Evolutionary conservation across 208 protist genomes (phyloP).

Genomic region (Trypanosoma avium): DNA sequence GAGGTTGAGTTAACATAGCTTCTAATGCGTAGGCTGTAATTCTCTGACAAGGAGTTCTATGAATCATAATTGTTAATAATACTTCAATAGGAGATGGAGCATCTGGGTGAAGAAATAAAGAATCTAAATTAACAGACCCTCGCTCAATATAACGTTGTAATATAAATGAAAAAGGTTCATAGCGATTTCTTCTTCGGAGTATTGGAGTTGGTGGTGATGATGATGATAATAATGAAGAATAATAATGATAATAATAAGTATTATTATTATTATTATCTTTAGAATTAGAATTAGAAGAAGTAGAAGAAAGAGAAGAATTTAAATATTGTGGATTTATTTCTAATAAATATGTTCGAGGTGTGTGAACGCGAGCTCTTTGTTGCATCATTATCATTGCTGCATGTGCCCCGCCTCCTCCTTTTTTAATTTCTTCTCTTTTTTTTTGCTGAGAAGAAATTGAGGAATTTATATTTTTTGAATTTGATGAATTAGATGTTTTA

Average conservation of each 20-base stretch:
- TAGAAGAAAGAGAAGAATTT: too few species aligned
- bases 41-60: constrained; percentile 46
- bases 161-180: constrained; percentile 58
- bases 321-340: too few species aligned
- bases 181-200: constrained; percentile 31
- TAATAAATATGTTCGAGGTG: constrained; percentile 4
- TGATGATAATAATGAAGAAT: not conserved
- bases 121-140: constrained; percentile 33
- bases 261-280: too few species aligned
- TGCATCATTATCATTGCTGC: constrained; percentile 16
- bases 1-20: constrained; percentile 24
- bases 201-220: not conserved
- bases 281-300: too few species aligned
- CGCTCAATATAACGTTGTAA: constrained; percentile 66
- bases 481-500: too few species aligned
- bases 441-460: not conserved
- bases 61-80: constrained; percentile 45
- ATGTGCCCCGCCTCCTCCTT: not conserved
- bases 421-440: not conserved
- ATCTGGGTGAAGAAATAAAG: constrained; percentile 60
- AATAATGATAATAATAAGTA: not conserved
- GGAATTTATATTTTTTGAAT: too few species aligned
- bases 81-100: constrained; percentile 56
- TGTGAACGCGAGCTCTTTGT: not conserved
- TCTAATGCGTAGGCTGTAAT: constrained; percentile 46